phyloP scores from a whole-genome alignment of 2,329 filamentous ascomycete species.

The Diaporthe velutina region DNA sequence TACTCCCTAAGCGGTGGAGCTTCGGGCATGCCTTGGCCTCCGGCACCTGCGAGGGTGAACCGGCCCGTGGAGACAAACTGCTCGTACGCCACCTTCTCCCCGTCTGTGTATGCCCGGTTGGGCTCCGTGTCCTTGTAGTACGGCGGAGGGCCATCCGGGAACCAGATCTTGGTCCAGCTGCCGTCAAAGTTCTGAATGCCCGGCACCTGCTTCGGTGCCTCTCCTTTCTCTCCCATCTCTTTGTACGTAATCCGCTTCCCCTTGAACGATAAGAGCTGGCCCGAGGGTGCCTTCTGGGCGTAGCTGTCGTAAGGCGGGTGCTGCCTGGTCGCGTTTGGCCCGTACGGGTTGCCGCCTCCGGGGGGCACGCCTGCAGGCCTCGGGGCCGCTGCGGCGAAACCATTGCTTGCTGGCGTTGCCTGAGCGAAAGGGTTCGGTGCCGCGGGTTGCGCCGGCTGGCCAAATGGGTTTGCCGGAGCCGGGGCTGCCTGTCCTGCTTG shows the following conservation, averaged over 20 bases:
- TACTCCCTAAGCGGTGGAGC: conserved; percentile 84
- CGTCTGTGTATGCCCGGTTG: conserved; percentile 56
- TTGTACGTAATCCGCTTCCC: conserved; percentile 50
- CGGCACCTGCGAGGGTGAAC: conserved; percentile 67
- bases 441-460: conserved; percentile 43
- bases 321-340: conserved; percentile 44
- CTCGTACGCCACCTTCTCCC: conserved; percentile 49
- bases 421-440: conserved; percentile 35
- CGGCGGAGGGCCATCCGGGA: conserved; percentile 76
- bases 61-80: conserved; percentile 73
- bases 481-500: conserved; percentile 28
- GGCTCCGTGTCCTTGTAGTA: conserved; percentile 75
- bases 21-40: conserved; percentile 75
- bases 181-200: conserved; percentile 64
- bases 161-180: conserved; percentile 76
- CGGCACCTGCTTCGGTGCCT: conserved; percentile 48
- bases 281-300: conserved; percentile 43
- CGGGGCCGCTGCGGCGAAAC: conserved; percentile 21
- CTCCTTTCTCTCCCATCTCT: conserved; percentile 47
- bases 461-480: conserved; percentile 42
- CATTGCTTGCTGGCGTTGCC: not conserved
- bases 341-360: conserved; percentile 42
- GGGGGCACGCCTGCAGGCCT: conserved; percentile 5
- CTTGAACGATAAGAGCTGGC: conserved; percentile 48
- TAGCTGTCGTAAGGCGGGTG: conserved; percentile 50